Percentiles rank a stretch among this genome's conserved stretches.
phyloP scores from a whole-genome alignment of 2,329 filamentous ascomycete genomes.

The Nemania serpens region DNA sequence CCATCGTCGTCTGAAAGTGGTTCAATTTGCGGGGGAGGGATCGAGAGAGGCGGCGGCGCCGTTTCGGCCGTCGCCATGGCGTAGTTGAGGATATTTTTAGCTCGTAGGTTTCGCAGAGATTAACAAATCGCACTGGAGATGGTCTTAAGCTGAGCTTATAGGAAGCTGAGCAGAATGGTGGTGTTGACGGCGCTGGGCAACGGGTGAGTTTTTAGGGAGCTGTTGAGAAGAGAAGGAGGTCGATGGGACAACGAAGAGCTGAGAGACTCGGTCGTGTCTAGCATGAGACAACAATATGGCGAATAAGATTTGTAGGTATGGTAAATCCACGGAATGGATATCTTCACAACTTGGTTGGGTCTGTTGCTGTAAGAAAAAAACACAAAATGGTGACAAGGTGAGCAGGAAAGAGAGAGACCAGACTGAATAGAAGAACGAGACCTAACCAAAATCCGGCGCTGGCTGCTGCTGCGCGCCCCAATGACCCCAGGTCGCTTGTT shows the following conservation, averaged over 20 bases:
- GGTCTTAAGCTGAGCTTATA: neutral
- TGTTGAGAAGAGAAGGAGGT: slow-evolving; percentile 16
- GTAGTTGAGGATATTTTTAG: neutral
- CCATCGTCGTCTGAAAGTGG: slow-evolving; percentile 64
- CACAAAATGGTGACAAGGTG: slow-evolving; percentile 22
- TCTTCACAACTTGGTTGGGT: slow-evolving; percentile 24
- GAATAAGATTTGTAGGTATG: slow-evolving; percentile 15
- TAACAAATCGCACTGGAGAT: neutral
- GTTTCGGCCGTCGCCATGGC: slow-evolving; percentile 57
- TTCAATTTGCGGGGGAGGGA: slow-evolving; percentile 53
- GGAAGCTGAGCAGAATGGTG: slow-evolving; percentile 2
- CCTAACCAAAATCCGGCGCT: slow-evolving; percentile 36
- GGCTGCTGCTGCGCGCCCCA: slow-evolving; percentile 28
- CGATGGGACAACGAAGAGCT: slow-evolving; percentile 17
- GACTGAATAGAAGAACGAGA: slow-evolving; percentile 28
- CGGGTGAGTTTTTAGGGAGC: slow-evolving; percentile 24
- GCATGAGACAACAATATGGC: slow-evolving; percentile 18
- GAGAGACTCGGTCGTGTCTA: slow-evolving; percentile 9
- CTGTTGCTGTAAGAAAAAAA: slow-evolving; percentile 24
- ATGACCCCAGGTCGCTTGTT: slow-evolving; percentile 29
- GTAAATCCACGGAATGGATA: slow-evolving; percentile 27
- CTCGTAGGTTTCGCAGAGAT: neutral
- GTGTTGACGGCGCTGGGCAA: slow-evolving; percentile 8
- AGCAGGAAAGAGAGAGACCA: slow-evolving; percentile 31
- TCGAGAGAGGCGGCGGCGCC: slow-evolving; percentile 55